Conservation (phyloP, 1,284 basidiomycete species). For the Malassezia furfur region DNA sequence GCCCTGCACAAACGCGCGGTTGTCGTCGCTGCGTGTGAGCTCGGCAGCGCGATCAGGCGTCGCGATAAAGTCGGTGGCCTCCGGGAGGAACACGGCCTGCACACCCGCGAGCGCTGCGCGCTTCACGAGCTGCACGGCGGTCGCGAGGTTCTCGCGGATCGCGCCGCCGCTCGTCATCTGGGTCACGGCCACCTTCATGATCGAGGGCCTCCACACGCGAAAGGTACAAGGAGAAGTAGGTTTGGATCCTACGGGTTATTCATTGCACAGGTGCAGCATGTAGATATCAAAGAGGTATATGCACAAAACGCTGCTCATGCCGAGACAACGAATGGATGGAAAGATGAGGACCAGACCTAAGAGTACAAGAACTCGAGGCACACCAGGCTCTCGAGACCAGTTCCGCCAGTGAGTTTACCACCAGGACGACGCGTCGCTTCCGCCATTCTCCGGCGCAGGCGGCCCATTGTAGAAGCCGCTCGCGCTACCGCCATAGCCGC, state of each 20-base stretch:
- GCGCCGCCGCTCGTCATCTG: conserved; percentile 34
- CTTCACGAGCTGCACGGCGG: conserved; percentile 37
- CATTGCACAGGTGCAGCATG: conserved; percentile 11
- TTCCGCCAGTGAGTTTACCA: conserved; percentile 9
- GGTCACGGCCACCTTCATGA: conserved; percentile 39
- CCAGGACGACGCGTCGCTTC: conserved; percentile 19
- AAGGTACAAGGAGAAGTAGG: background rate
- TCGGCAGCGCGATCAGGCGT: conserved; percentile 36
- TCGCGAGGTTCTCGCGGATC: conserved; percentile 34
- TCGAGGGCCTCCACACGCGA: conserved; percentile 9
- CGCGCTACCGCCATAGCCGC: conserved; percentile 19
- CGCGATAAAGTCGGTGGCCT: conserved; percentile 53
- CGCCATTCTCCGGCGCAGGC: conserved; percentile 13
- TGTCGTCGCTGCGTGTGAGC: conserved; percentile 36
- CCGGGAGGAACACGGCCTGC: conserved; percentile 17
- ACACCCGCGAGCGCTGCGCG: conserved; percentile 44
- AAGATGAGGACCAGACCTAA: conserved; percentile 6
- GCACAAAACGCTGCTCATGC: conserved; percentile 16
- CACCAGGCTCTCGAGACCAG: background rate
- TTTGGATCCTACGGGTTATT: conserved; percentile 4
- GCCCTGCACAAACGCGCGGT: conserved; percentile 42
- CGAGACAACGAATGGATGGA: conserved; percentile 10
- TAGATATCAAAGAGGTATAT: conserved; percentile 17
- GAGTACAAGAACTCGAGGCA: conserved; percentile 4
- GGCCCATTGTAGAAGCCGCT: conserved; percentile 19